Evolutionary conservation across 805 yeast species (phyloP).

Genomic region (Candida awuae): DNA sequence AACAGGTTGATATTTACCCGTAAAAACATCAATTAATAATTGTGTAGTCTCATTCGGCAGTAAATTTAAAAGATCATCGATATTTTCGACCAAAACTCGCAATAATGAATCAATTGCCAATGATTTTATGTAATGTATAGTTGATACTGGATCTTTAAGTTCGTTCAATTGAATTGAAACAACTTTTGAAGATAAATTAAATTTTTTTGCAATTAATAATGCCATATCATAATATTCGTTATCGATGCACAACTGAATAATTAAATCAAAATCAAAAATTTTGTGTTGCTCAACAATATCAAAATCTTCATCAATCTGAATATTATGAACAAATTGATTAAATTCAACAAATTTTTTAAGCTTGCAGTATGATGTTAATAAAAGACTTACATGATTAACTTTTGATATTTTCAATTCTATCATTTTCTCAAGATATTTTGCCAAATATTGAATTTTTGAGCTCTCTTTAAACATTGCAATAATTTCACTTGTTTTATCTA

Average conservation of each 20-base stretch:
- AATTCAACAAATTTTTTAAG: slow-evolving; percentile 54
- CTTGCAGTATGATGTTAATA: slow-evolving; percentile 74
- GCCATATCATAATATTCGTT: slow-evolving; percentile 62
- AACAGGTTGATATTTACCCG: slow-evolving; percentile 65
- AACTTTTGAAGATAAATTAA: slow-evolving; percentile 65
- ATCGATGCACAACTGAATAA: slow-evolving; percentile 64
- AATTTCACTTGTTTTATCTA: slow-evolving; percentile 63
- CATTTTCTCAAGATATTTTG: slow-evolving; percentile 55
- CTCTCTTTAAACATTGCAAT: slow-evolving; percentile 75
- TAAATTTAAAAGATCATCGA: slow-evolving; percentile 54
- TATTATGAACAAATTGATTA: slow-evolving; percentile 41
- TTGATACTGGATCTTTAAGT: slow-evolving; percentile 48
- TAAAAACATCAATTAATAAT: slow-evolving; percentile 75
- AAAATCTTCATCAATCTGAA: slow-evolving; percentile 28
- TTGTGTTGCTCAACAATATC: slow-evolving; percentile 30
- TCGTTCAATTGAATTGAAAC: slow-evolving; percentile 70
- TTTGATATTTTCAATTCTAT: slow-evolving; percentile 48
- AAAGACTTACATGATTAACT: slow-evolving; percentile 74
- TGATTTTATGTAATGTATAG: slow-evolving; percentile 59
- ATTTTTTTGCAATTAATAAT: slow-evolving; percentile 56
- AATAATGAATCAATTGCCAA: slow-evolving; percentile 70
- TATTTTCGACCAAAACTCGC: slow-evolving; percentile 45
- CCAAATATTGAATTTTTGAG: slow-evolving; percentile 56
- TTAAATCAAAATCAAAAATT: slow-evolving; percentile 59
- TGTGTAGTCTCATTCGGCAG: slow-evolving; percentile 78